A percentile compares a stretch with the other conserved stretches of the same genome.
These are phyloP conservation scores for Phytophthora aleatoria DNA, from an alignment of 352 stramenopile genomes.

Conservation along the genomic window DNA sequence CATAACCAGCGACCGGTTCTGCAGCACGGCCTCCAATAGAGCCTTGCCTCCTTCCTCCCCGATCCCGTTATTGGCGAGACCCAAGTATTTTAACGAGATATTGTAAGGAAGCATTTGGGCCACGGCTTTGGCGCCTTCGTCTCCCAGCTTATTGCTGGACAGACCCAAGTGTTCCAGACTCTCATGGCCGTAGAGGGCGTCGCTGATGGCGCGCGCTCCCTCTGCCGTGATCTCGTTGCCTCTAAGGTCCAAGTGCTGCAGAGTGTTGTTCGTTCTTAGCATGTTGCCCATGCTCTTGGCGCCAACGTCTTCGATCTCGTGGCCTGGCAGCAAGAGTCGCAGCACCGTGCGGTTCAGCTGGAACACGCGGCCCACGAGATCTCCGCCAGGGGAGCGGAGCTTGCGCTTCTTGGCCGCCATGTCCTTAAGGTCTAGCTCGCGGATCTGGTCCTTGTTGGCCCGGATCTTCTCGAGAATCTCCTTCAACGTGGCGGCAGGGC, in stretches of 20 bases:
- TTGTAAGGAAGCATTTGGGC: constrained; percentile 57
- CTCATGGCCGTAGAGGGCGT: constrained; percentile 56
- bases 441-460: constrained; percentile 56
- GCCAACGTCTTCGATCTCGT: constrained; percentile 57
- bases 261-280: constrained; percentile 52
- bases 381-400: constrained; percentile 39
- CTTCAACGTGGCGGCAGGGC: constrained; percentile 45
- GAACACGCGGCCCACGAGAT: constrained; percentile 57
- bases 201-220: constrained; percentile 31
- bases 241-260: constrained; percentile 53
- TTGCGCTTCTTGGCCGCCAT: constrained; percentile 57
- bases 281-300: constrained; percentile 56
- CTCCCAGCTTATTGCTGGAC: constrained; percentile 50
- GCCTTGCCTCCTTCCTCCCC: constrained; percentile 44
- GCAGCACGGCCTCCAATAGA: constrained; percentile 46
- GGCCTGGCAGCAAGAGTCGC: constrained; percentile 48
- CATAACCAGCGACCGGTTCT: constrained; percentile 52
- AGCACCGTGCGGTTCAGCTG: constrained; percentile 54
- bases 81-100: constrained; percentile 54
- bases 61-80: constrained; percentile 55
- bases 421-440: constrained; percentile 59
- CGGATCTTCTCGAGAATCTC: constrained; percentile 63
- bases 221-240: constrained; percentile 55
- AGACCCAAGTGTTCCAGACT: constrained; percentile 50
- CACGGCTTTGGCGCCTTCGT: constrained; percentile 49